phyloP scores from a whole-genome alignment of 768 basidiomycete genomes.

The Leccinum variicolor region DNA sequence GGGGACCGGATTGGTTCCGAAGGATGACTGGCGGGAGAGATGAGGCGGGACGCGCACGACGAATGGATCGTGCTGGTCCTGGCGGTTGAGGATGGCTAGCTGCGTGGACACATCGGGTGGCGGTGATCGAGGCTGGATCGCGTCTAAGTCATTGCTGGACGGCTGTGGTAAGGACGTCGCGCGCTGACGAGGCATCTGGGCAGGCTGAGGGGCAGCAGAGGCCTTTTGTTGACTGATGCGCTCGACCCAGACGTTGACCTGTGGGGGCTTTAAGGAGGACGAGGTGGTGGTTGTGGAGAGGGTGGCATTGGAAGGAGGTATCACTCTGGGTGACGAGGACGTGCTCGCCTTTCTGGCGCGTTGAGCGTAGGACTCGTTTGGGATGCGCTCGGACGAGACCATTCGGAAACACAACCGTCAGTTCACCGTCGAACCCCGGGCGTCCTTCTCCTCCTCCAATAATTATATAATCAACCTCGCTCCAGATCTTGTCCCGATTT shows the following conservation, averaged over 20 bases:
- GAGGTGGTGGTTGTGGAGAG: background rate
- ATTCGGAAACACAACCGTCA: slow-evolving; percentile 24
- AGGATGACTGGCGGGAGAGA: slow-evolving; percentile 29
- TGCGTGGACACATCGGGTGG: slow-evolving; percentile 12
- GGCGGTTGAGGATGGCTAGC: slow-evolving; percentile 24
- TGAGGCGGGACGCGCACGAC: slow-evolving; percentile 39
- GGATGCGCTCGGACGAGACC: slow-evolving; percentile 34
- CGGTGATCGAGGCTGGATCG: slow-evolving; percentile 20
- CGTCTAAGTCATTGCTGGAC: slow-evolving; percentile 8
- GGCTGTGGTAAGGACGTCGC: slow-evolving; percentile 9
- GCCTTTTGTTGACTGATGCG: slow-evolving; percentile 41
- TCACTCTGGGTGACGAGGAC: background rate
- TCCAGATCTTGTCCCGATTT: slow-evolving; percentile 15
- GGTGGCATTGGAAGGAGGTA: background rate
- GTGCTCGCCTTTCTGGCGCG: slow-evolving; percentile 44
- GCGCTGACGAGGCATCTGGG: slow-evolving; percentile 15
- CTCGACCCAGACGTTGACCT: slow-evolving; percentile 41
- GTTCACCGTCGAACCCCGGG: slow-evolving; percentile 21
- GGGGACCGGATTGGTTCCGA: slow-evolving; percentile 20
- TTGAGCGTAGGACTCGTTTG: slow-evolving; percentile 56
- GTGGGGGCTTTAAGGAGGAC: slow-evolving; percentile 18
- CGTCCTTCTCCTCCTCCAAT: slow-evolving; percentile 6
- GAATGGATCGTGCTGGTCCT: slow-evolving; percentile 41
- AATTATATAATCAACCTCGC: slow-evolving; percentile 18
- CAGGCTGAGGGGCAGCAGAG: slow-evolving; percentile 16